Base-by-base conservation (phyloP, 352 stramenopile genomes). In the Globisporangium paddicum region DNA sequence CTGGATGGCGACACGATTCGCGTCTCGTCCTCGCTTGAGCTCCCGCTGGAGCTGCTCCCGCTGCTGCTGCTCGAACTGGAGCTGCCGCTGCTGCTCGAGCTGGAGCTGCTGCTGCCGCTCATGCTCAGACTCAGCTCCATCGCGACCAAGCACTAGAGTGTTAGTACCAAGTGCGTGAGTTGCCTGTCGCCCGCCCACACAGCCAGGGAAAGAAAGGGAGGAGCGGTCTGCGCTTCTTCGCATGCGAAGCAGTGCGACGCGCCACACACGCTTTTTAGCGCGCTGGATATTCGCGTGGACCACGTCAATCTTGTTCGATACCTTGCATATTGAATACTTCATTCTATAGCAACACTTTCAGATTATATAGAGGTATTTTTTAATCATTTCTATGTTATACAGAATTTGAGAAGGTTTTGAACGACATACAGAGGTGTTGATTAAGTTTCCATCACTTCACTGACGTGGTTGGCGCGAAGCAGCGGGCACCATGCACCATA, bases 1-100 rank as follows among this genome's bases (percentile, higher is more conserved):
- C 32, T 58, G 68, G 26, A 42, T n/a, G 38, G 30, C 60, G 34
- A 71, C 13, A 18, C 16, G 3, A 32, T 32, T 50, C 11, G 46
- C 30, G 64, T 55, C 32, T 77, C 71, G 48, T 75, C 63, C 46
- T 82, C 75, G 53, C 69, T 82, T 48, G 68, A 81, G 49, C 67
- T 83, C 49, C 55, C 64, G 56, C 67, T 86, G 58, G 65, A 74
- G 37, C 67, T 67, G 51, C 66, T 71, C 40, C 68, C 66, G 64
- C 71, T 75, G 32, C 40, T 58, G 30, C 66, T 73, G 28, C 63
- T 63, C n/a, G n/a, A n/a, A 40, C 55, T 63, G 26, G 37, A 63
- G 45, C 62, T 78, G 55, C 60, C 69, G 56, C 32, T 47, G 9
- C 18, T 62, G 32, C 45, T 66, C n/a, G n/a, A n/a, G n/a, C n/a